phyloP scores from a whole-genome alignment of 140 eudicot species.

The Erigeron philadelphicus region DNA sequence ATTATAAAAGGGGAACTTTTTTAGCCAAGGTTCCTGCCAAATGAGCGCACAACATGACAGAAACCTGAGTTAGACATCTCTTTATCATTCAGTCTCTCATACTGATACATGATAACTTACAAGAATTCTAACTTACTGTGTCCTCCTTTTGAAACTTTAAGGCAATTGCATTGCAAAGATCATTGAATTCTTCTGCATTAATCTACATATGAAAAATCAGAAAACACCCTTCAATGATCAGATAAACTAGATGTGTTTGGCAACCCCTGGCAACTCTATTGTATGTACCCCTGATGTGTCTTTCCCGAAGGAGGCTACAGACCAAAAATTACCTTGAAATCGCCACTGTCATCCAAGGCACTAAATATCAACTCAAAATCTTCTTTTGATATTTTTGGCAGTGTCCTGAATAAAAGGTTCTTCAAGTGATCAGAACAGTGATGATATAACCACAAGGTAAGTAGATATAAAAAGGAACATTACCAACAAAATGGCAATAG shows the following conservation, averaged over 20 bases:
- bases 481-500: not conserved
- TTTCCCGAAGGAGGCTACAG: conserved; percentile 12
- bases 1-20: conserved; percentile 52
- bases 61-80: conserved; percentile 3
- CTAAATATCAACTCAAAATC: conserved; percentile 71
- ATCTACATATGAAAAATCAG: conserved; percentile 44
- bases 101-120: conserved; percentile 5
- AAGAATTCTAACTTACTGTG: conserved; percentile 37
- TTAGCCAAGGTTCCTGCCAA: conserved; percentile 66
- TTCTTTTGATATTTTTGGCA: conserved; percentile 84
- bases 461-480: not conserved
- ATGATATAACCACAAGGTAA: not conserved
- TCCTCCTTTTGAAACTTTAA: conserved; percentile 86
- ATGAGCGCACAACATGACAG: conserved; percentile 16
- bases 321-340: conserved; percentile 57
- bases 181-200: conserved; percentile 71
- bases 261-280: conserved; percentile 19
- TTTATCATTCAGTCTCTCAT: not conserved
- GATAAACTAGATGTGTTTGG: not conserved
- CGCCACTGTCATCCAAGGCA: conserved; percentile 78
- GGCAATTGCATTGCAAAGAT: conserved; percentile 91
- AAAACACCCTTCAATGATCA: conserved; percentile 7
- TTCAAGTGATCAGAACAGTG: conserved; percentile 14
- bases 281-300: not conserved
- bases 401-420: conserved; percentile 44